phyloP scores from a whole-genome alignment of 495 filamentous ascomycete genomes.

The Schizothecium vesticola region DNA sequence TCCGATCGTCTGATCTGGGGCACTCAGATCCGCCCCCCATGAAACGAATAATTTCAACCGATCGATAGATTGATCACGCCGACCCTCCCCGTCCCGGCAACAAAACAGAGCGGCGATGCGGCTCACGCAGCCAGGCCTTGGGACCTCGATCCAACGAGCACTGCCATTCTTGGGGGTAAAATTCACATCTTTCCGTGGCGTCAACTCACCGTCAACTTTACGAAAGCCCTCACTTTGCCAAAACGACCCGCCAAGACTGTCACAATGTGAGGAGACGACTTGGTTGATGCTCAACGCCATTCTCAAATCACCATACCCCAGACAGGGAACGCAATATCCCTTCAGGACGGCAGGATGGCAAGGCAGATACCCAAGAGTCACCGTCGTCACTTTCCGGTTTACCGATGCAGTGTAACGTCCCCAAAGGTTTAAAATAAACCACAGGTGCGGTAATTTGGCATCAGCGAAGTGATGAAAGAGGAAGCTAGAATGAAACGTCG shows the following conservation, averaged over 20 bases:
- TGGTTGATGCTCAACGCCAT: background rate
- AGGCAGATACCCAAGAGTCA: conserved; percentile 6
- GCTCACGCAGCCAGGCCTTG: background rate
- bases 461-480: background rate
- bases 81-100: background rate
- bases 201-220: background rate
- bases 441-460: background rate
- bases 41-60: conserved; percentile 3
- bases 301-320: background rate
- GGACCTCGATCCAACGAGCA: background rate
- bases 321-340: background rate
- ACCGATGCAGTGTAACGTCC: conserved; percentile 5
- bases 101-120: background rate
- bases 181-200: background rate
- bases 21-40: conserved; percentile 15
- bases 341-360: background rate
- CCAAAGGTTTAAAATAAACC: background rate
- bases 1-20: conserved; percentile 27
- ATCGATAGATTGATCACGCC: conserved; percentile 16
- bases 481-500: background rate
- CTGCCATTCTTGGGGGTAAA: background rate
- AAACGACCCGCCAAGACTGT: too few species aligned
- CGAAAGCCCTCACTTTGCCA: background rate
- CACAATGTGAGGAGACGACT: background rate
- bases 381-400: conserved; percentile 5